Evolutionary conservation across 1,284 basidiomycete genomes (phyloP).

Genomic region (Rhodofomes roseus): DNA sequence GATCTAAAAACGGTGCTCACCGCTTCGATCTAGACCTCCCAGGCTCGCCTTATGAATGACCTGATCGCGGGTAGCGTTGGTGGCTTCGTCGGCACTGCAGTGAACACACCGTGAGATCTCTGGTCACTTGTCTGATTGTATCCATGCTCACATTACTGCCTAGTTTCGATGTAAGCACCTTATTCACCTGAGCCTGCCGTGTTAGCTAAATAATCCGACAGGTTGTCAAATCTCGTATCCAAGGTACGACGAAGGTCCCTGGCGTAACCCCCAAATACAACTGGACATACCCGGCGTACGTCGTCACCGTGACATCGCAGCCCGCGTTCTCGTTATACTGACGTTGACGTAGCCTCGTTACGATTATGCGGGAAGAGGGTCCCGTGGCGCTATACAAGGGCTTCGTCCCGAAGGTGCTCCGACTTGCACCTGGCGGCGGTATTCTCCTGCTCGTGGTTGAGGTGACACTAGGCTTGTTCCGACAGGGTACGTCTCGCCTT

Average conservation of each 20-base stretch:
- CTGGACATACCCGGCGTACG: conserved; percentile 83
- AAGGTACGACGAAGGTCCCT: conserved; percentile 66
- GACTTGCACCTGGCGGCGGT: conserved; percentile 92
- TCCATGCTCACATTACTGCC: neutral
- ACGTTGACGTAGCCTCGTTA: conserved; percentile 45
- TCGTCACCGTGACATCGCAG: conserved; percentile 7
- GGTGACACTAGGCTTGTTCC: conserved; percentile 73
- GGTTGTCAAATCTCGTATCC: conserved; percentile 96
- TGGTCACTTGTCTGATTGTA: neutral
- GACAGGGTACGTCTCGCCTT: conserved; percentile 58
- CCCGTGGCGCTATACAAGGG: conserved; percentile 91
- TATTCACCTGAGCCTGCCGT: neutral
- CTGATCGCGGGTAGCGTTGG: conserved; percentile 89
- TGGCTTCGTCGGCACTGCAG: conserved; percentile 81
- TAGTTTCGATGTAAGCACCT: conserved; percentile 52
- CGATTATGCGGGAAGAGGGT: conserved; percentile 90
- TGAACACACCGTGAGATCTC: conserved; percentile 72
- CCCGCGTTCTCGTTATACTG: conserved; percentile 23
- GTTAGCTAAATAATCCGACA: conserved; percentile 25
- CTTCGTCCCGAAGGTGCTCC: conserved; percentile 82
- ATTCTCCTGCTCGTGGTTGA: conserved; percentile 91
- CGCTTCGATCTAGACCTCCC: conserved; percentile 47
- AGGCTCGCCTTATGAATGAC: conserved; percentile 78
- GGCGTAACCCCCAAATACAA: conserved; percentile 82
- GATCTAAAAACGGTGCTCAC: neutral